Base-by-base conservation (phyloP, 805 yeast species). In the Lipomyces sp. region DNA sequence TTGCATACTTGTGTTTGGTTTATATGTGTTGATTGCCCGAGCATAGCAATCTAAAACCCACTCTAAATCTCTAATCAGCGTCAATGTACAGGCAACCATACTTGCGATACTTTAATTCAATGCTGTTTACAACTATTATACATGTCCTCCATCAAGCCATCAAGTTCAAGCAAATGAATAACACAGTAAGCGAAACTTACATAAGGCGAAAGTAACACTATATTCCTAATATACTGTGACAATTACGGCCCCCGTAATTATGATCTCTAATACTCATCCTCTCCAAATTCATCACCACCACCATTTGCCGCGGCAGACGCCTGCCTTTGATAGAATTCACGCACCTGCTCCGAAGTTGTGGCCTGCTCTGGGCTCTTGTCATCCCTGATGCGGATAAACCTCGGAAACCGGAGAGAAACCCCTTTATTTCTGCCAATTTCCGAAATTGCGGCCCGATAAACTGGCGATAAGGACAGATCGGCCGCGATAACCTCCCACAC, bases 401-500 rank as follows among this genome's bases (percentile, higher is more conserved):
- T 81, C 1, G 98, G 98, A 74, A 93, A 93, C 72, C 98, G 81
- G 64, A 93, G 80, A 2, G 97, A 90, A 2, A 93, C 86, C 35
- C 98, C 98, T 32, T 65, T 64, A 29, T 59, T 64, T 75, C 87
- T 87, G 0, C 92, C 96, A 65, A 87, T 84, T 59, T 85, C 85
- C 34, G 82, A 81, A 35, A 84, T 84, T 3, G 95, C 97, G 0
- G 97, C 96, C 74, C 91, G 91, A 77, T 93, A 93, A 4, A 91
- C 82, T 0, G 98, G 98, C 61, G 96, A 89, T 64, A 92, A 82
- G 0, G 97, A 90, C 60, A 93, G 82, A 78, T 93, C 98, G 0
- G 98, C 98, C 0, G 96, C 90, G 65, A 90, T 80, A 0, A 93
- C 96, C 78, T 93, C 98, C 80, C 95, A 92, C 5, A 93, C 83